Percentiles rank a stretch among this genome's conserved stretches.
Conservation (phyloP, 2,329 filamentous ascomycete species). For the Mycocentrospora acerina region DNA sequence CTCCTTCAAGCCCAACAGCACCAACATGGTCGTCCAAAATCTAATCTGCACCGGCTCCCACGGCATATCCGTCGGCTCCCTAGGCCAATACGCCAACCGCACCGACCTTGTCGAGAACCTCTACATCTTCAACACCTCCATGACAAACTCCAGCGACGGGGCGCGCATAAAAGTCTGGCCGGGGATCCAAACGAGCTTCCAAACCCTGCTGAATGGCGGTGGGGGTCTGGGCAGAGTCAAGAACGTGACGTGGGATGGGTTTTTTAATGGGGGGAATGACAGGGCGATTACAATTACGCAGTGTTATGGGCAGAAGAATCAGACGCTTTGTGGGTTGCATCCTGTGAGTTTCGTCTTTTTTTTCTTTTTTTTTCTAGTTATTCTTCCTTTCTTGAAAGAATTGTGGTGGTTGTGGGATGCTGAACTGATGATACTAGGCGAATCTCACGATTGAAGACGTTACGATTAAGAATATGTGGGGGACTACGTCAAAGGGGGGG, state of each 20-base stretch:
- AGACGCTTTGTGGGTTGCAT: conserved; percentile 56
- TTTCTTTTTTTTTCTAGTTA: conserved; percentile 38
- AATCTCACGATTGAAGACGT: conserved; percentile 42
- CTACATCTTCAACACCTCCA: conserved; percentile 46
- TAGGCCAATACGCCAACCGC: conserved; percentile 63
- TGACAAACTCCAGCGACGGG: conserved; percentile 52
- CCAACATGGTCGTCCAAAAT: conserved; percentile 64
- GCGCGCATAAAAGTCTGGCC: conserved; percentile 72
- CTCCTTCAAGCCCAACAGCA: conserved; percentile 67
- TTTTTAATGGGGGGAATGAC: conserved; percentile 60
- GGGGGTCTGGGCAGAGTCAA: conserved; percentile 60
- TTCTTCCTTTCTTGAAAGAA: too few relatives aligned
- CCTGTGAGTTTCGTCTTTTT: conserved; percentile 49
- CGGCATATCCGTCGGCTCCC: conserved; percentile 66
- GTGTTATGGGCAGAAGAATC: conserved; percentile 61
- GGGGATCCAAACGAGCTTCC: conserved; percentile 45
- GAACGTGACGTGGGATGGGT: conserved; percentile 64
- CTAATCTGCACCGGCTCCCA: conserved; percentile 66
- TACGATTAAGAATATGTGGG: conserved; percentile 55
- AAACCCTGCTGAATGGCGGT: conserved; percentile 46
- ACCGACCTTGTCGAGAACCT: conserved; percentile 67
- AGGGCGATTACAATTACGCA: conserved; percentile 61
- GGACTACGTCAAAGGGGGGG: conserved; percentile 46
- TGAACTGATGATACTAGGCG: conserved; percentile 1
- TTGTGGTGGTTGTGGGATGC: too few relatives aligned